These are phyloP conservation scores for Globisporangium yorkense DNA, from an alignment of 352 stramenopile species.

Conservation along the genomic window DNA sequence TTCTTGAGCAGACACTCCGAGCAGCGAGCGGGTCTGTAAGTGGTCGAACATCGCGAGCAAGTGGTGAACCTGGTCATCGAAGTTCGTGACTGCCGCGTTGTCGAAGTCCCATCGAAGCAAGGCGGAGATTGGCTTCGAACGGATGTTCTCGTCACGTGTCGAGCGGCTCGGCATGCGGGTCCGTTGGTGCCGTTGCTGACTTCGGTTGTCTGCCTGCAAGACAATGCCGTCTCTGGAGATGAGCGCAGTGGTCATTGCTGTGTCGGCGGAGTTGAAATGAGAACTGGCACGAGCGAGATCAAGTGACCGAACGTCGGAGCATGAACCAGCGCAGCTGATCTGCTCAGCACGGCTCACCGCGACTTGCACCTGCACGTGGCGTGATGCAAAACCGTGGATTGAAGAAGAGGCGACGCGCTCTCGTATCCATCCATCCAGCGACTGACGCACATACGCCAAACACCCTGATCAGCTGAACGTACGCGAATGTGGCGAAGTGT, in stretches of 20 bases:
- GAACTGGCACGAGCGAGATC: not conserved
- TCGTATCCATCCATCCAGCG: not conserved
- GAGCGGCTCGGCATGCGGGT: not conserved
- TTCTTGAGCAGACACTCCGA: slow-evolving; percentile 6
- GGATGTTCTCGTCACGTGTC: not conserved
- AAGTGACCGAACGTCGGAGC: not conserved
- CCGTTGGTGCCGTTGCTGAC: not conserved
- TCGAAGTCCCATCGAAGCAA: slow-evolving; percentile 18
- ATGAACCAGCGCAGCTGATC: not conserved
- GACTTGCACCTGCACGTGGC: not conserved
- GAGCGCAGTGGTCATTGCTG: not conserved
- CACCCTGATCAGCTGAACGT: not conserved
- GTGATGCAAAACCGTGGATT: not conserved
- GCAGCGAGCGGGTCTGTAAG: slow-evolving; percentile 1
- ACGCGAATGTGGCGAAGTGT: not conserved
- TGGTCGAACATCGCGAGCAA: slow-evolving; percentile 14
- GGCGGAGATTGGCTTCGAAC: not conserved
- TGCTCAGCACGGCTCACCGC: not conserved
- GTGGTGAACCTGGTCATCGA: slow-evolving; percentile 8
- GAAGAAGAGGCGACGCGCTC: not conserved
- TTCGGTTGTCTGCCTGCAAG: not conserved
- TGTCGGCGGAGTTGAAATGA: not conserved
- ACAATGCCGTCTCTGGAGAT: not conserved
- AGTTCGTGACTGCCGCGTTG: not conserved
- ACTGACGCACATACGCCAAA: not conserved